These are phyloP conservation scores for Trichoderma koningii DNA, from an alignment of 2,329 filamentous ascomycete species.

Conservation along the genomic window DNA sequence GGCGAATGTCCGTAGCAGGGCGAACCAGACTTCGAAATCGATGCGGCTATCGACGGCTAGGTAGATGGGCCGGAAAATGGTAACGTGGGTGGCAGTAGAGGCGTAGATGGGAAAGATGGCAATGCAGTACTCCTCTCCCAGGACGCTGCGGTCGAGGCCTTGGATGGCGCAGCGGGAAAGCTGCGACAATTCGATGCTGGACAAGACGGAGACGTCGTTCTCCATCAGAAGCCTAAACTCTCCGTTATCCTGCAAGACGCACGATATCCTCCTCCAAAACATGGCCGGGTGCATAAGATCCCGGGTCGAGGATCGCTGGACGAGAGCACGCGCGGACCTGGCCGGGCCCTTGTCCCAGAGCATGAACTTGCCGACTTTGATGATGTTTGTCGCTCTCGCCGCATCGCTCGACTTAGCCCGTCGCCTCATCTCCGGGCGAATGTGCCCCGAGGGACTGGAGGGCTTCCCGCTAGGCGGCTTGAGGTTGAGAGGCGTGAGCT, in stretches of 20 bases:
- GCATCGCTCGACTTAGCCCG: conserved; percentile 42
- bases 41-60: conserved; percentile 83
- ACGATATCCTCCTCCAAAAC: conserved; percentile 86
- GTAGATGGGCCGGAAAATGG: conserved; percentile 84
- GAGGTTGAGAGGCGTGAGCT: conserved; percentile 62
- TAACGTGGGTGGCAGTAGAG: conserved; percentile 69
- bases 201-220: conserved; percentile 76
- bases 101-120: conserved; percentile 95
- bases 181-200: conserved; percentile 83
- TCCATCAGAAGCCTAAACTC: conserved; percentile 90
- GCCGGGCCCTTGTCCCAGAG: conserved; percentile 81
- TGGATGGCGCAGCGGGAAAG: conserved; percentile 89
- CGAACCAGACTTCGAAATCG: conserved; percentile 97
- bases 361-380: conserved; percentile 90
- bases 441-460: conserved; percentile 39
- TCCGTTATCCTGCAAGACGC: conserved; percentile 91
- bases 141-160: conserved; percentile 82
- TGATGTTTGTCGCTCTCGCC: conserved; percentile 64
- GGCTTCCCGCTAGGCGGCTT: conserved; percentile 49
- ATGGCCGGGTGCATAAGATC: conserved; percentile 56
- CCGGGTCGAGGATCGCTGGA: conserved; percentile 59
- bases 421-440: conserved; percentile 48
- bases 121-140: conserved; percentile 92
- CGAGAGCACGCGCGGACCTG: conserved; percentile 56
- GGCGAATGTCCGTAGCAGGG: conserved; percentile 85